Evolutionary conservation across 768 basidiomycete species (phyloP), one percentile per base, ranked within the genome.

Genomic region (Inosperma sp.): DNA sequence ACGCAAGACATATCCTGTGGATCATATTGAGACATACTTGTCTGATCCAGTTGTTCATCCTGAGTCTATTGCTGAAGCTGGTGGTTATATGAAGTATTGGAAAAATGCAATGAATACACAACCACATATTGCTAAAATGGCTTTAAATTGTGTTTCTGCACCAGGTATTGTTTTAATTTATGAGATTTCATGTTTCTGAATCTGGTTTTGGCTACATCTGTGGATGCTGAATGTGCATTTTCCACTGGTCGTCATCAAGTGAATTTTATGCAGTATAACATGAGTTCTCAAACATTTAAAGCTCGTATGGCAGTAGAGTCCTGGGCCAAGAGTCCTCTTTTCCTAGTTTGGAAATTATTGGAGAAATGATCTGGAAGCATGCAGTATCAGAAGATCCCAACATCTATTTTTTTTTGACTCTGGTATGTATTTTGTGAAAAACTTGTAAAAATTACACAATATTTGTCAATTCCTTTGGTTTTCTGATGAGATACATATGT

Each of bases 201-300:
- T 45, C 17, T 27, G 30, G 22, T 23, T 34, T 16, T 34, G 61
- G 62, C 62, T 4, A 56, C 55, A 30, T 70, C 68, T 29, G 69
- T 69, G 41, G 68, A 70, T 61, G 67, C 65, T n/a, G 68, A 71
- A 46, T 56, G 58, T 34, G 63, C 68, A 23, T 71, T 71, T 57
- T 70, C 68, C n/a, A 55, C 55, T 36, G 68, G 67, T 5, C 53
- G 58, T 10, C 52, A 62, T 5, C 63, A 68, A 33, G 63, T 69
- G n/a, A 64, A 64, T 35, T 63, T 64, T 44, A 52, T 68, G 51
- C 70, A 71, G 56, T 60, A 64, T 42, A 58, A 60, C 39, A 69
- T 64, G 55, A 55, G 27, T 19, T 66, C 67, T 3, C 64, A 67
- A 42, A 62, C 67, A 5, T 71, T 69, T 61, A 59, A 61, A 41